Evolutionary conservation across 1,284 basidiomycete species (phyloP).

Genomic region (Cryptococcus sp.): DNA sequence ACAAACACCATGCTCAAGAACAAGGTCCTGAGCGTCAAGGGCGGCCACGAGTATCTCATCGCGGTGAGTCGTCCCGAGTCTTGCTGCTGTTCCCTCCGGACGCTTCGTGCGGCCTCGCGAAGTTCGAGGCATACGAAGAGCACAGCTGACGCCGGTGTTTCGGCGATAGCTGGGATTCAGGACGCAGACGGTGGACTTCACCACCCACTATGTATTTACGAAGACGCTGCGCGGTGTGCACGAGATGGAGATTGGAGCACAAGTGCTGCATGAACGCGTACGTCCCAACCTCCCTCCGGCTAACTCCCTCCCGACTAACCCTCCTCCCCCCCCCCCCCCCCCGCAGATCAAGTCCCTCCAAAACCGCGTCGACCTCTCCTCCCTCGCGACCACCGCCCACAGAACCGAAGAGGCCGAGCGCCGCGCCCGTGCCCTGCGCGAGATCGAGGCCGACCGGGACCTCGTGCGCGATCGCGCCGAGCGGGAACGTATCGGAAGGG

Average conservation of each 20-base stretch:
- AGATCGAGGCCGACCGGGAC: slow-evolving; percentile 44
- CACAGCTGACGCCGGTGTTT: background rate
- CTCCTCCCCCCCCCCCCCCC: background rate
- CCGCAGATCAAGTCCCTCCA: slow-evolving; percentile 22
- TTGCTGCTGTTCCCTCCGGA: background rate
- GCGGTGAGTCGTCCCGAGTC: slow-evolving; percentile 30
- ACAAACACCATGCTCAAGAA: slow-evolving; percentile 36
- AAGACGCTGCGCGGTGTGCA: slow-evolving; percentile 32
- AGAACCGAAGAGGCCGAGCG: slow-evolving; percentile 36
- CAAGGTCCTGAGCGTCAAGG: slow-evolving; percentile 37
- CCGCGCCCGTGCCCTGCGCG: slow-evolving; percentile 28
- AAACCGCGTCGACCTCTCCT: slow-evolving; percentile 11
- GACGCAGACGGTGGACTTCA: slow-evolving; percentile 33
- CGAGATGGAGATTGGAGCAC: slow-evolving; percentile 34
- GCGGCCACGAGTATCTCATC: slow-evolving; percentile 44
- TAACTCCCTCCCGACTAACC: background rate
- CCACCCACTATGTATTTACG: slow-evolving; percentile 30
- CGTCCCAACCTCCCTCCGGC: background rate
- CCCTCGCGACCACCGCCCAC: slow-evolving; percentile 13
- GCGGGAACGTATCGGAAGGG: slow-evolving; percentile 29
- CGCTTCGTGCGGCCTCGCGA: background rate
- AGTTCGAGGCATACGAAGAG: background rate
- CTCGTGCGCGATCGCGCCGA: slow-evolving; percentile 32
- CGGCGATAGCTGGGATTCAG: slow-evolving; percentile 43
- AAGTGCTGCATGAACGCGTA: slow-evolving; percentile 36